Base-by-base conservation (phyloP, 345 rosid genomes). In the Moricandia arvensis region DNA sequence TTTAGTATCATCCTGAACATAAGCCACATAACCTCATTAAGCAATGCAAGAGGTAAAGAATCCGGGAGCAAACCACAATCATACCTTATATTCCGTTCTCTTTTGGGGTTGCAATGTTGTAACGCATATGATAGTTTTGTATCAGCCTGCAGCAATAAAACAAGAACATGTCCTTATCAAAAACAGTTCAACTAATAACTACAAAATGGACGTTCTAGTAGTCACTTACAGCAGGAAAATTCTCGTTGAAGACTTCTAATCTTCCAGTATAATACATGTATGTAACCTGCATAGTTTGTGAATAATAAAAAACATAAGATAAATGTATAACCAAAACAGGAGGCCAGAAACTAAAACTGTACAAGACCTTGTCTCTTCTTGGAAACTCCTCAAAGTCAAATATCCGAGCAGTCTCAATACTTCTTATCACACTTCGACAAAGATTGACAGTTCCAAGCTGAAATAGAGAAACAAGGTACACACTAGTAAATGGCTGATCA, bases 401-500 rank as follows among this genome's bases (percentile, higher is more conserved):
- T 67, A 92, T 92, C 12, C 98, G 88, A 24, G 96, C 98, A 74
- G 99, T 89, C 86, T 92, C 97, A 47, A 95, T 95, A 76, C 99
- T 95, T 83, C 99, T 83, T 76, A 95, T 95, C 9, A 95, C 97
- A 89, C 99, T 95, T 73, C 99, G 87, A 77, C 97, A 92, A 61
- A 92, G 98, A 81, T 95, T 89, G 79, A 92, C 98, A 3, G 97
- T 95, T 69, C 99, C 99, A 68, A 95, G 99, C 99, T 95, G 94
- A 80, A 69, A 82, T 11, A 63, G n/a, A 69, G 35, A 74, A 9
- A 41, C 21, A 6, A 54, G 30, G 26, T 37, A 62, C 34, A 51
- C 41, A 24, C 10, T 41, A 79, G 54, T 68, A 60, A 47, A 34
- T 35, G 37, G 8, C 4, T 33, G 16, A 43, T 16, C 18, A 17